Evolutionary conservation across 208 protist genomes (phyloP), one percentile per base, ranked within the genome.

Genomic region (Trypanosoma platydactyli): DNA sequence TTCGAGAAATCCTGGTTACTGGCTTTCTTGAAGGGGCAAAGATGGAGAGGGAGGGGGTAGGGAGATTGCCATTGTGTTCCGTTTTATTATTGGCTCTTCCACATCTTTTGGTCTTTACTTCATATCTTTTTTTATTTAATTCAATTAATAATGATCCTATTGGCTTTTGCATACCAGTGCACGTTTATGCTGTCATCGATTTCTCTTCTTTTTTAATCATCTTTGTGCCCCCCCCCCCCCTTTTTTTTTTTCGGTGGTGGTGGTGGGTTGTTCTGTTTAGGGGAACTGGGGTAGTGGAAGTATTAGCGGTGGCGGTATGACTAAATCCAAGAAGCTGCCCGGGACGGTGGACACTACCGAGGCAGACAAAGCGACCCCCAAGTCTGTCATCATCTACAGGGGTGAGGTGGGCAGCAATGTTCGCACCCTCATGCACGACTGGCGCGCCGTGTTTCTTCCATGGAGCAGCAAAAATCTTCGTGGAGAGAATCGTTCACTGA

Each of bases 321-420:
- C 63, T 12, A 77, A 77, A 35, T 71, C 64, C 7, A 72, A 66
- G 29, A 16, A 27, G 42, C 81, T 92, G 71, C 81, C 83, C 16
- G 90, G 90, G 48, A 86, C 78, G 64, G 62, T 87, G 64, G 89
- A 97, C 62, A 93, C 87, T 35, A 94, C 86, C 9, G 87, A 97
- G 73, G 87, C 86, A 3, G 88, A 94, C 52, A 93, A 94, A 77
- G 81, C 60, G 50, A 90, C 79, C 13, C 91, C 91, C 12, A 97
- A 95, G 76, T 94, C 88, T 24, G 92, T 97, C 56, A 93, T 97
- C 68, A 86, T 97, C 65, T 97, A 93, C 74, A 75, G 88, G 57
- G 91, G 91, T 52, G 85, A 94, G 35, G 91, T 97, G 29, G 88
- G 88, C 44, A 51, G 73, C 12, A 71, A 78, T 33, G 89, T 97